Evolutionary conservation across 2,329 filamentous ascomycete genomes (phyloP), one percentile per base, ranked within the genome.

Genomic region (Aspergillus pseudonomiae): DNA sequence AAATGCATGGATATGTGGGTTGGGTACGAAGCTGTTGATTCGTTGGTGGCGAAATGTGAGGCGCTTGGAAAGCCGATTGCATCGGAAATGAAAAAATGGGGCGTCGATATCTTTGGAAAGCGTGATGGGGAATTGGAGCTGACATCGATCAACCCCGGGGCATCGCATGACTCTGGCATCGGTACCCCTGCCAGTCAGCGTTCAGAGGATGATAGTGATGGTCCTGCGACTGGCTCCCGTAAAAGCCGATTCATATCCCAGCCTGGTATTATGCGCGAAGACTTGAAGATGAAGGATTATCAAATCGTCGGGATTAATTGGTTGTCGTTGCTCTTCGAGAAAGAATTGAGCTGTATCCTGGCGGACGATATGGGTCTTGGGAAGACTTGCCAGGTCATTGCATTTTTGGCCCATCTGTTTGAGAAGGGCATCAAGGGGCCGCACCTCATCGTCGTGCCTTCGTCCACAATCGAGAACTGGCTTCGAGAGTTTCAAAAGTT

Each of bases 351-450:
- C 53, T 94, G 93, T 66, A 98, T 99, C 62, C 83, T 99, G 21
- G 95, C 95, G 1, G 95, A 99, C 75, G 95, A 99, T 75, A 99
- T 99, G 95, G 95, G 83, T 53, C 82, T 94, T 46, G 95, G 95
- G 53, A 99, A 99, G 83, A 99, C 95, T 0, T 97, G 93, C 71
- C 94, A 99, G 73, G 93, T 98, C 65, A 97, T 99, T 69, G 89
- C 93, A 0, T 93, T 99, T 71, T 84, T 99, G 53, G 91, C 93
- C 19, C 90, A 97, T 71, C 82, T 99, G 30, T 88, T 91, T 19
- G 88, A 93, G 73, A 86, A 86, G 34, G 87, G 80, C 66, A 84
- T 81, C 74, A 87, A 73, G 82, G 93, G 92, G 72, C 93, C 82
- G 81, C 88, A 97, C 74, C 81, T 99, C 41, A 86, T 99, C 43